Evolutionary conservation across 2,329 filamentous ascomycete genomes (phyloP).

Genomic region (Aspergillus thermomutatus): DNA sequence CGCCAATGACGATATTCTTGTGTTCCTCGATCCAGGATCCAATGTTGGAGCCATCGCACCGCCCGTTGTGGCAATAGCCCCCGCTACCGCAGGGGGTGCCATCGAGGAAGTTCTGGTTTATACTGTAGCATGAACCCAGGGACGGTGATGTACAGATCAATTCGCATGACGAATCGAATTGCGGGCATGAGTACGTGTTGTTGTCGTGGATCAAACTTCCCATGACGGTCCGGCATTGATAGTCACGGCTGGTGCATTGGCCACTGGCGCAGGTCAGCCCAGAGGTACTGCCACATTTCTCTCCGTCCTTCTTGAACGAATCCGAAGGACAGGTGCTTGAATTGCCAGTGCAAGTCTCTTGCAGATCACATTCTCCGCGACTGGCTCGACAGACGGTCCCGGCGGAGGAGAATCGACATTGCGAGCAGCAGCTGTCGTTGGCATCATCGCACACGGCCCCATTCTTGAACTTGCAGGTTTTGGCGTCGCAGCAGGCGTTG

Average conservation of each 20-base stretch:
- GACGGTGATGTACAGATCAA: slow-evolving; percentile 71
- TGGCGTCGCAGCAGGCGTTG: slow-evolving; percentile 80
- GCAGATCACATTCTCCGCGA: slow-evolving; percentile 77
- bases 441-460: slow-evolving; percentile 69
- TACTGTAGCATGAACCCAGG: slow-evolving; percentile 63
- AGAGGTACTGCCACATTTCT: slow-evolving; percentile 60
- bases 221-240: slow-evolving; percentile 83
- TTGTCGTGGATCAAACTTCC: slow-evolving; percentile 70
- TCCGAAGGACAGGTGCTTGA: slow-evolving; percentile 73
- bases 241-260: slow-evolving; percentile 88
- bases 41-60: slow-evolving; percentile 72
- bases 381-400: slow-evolving; percentile 75
- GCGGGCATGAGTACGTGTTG: slow-evolving; percentile 74
- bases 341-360: slow-evolving; percentile 75
- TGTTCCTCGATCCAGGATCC: slow-evolving; percentile 72
- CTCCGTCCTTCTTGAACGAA: slow-evolving; percentile 64
- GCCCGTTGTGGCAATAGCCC: slow-evolving; percentile 74
- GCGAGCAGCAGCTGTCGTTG: slow-evolving; percentile 46
- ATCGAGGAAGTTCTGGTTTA: slow-evolving; percentile 91
- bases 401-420: slow-evolving; percentile 47
- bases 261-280: slow-evolving; percentile 80
- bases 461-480: slow-evolving; percentile 78
- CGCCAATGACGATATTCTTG: slow-evolving; percentile 76
- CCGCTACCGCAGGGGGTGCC: slow-evolving; percentile 81
- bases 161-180: slow-evolving; percentile 60